Evolutionary conservation across 2,329 filamentous ascomycete species (phyloP).

Genomic region (Penicillium sclerotigenum): DNA sequence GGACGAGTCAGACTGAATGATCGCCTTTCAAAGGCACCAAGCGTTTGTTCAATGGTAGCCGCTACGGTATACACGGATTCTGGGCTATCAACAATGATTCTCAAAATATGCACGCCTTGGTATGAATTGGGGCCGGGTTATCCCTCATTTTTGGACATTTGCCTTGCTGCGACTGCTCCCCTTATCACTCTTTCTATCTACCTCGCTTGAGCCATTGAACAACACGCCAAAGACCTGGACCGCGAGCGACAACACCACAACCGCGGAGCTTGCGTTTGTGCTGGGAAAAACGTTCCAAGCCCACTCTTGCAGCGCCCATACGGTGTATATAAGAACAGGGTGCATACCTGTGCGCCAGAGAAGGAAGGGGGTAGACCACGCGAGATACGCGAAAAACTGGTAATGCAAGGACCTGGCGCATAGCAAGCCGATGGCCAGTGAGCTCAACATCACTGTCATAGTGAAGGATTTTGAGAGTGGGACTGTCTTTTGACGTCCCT

Average conservation of each 20-base stretch:
- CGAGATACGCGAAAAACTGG: constrained; percentile 90
- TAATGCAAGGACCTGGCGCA: constrained; percentile 89
- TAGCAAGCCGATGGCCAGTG: constrained; percentile 74
- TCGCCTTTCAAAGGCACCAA: neutral
- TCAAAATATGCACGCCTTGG: neutral
- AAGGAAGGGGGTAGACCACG: constrained; percentile 83
- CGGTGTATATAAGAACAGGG: constrained; percentile 61
- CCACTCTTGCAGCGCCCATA: constrained; percentile 82
- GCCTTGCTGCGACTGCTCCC: constrained; percentile 16
- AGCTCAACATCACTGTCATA: constrained; percentile 71
- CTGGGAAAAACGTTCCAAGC: constrained; percentile 96
- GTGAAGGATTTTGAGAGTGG: constrained; percentile 69
- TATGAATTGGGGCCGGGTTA: neutral
- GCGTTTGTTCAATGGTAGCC: neutral
- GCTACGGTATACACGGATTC: neutral
- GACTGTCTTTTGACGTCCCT: constrained; percentile 55
- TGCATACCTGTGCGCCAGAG: constrained; percentile 74
- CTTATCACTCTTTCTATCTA: constrained; percentile 19
- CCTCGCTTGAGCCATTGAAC: constrained; percentile 37
- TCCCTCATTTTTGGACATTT: constrained; percentile 23
- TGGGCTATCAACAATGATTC: neutral
- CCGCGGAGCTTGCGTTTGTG: constrained; percentile 59
- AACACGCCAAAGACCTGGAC: constrained; percentile 63
- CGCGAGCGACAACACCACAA: constrained; percentile 69
- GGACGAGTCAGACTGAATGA: constrained; percentile 64